These are phyloP conservation scores for Terfezia boudieri DNA, from an alignment of 495 filamentous ascomycete genomes.

Conservation along the genomic window DNA sequence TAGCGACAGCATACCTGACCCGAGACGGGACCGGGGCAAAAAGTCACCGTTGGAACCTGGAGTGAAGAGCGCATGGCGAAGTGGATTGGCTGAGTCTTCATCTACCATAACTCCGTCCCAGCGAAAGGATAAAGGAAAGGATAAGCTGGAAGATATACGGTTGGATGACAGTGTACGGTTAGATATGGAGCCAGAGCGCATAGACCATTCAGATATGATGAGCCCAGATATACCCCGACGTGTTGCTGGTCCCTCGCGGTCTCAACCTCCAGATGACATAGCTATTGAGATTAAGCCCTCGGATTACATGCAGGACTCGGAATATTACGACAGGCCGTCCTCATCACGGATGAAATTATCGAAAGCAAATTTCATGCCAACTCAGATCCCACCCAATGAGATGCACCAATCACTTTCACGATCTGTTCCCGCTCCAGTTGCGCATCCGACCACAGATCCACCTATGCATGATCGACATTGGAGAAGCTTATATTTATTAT, in stretches of 20 bases:
- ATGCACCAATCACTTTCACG: slow-evolving; percentile 7
- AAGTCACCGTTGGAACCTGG: neutral
- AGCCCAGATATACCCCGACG: slow-evolving; percentile 1
- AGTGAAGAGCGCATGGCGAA: neutral
- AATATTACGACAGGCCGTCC: slow-evolving; percentile 40
- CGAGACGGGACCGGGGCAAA: slow-evolving; percentile 14
- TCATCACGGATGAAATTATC: slow-evolving; percentile 14
- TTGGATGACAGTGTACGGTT: slow-evolving; percentile 42
- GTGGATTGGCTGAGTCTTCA: neutral
- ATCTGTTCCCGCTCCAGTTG: slow-evolving; percentile 29
- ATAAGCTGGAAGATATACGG: slow-evolving; percentile 67
- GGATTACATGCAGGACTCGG: slow-evolving; percentile 31
- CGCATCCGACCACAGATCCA: slow-evolving; percentile 25
- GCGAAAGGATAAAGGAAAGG: slow-evolving; percentile 21
- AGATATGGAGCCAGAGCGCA: slow-evolving; percentile 17
- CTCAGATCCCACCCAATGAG: slow-evolving; percentile 23
- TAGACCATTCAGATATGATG: slow-evolving; percentile 17
- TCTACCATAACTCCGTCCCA: neutral
- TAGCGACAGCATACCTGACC: slow-evolving; percentile 14
- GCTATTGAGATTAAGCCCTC: slow-evolving; percentile 40
- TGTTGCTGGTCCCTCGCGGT: neutral
- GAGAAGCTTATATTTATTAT: slow-evolving; percentile 75
- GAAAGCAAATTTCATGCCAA: slow-evolving; percentile 25
- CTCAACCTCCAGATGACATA: slow-evolving; percentile 33
- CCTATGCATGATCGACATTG: slow-evolving; percentile 66